phyloP scores from a whole-genome alignment of 108 stramenopile genomes.

The Nitzschia sp. region DNA sequence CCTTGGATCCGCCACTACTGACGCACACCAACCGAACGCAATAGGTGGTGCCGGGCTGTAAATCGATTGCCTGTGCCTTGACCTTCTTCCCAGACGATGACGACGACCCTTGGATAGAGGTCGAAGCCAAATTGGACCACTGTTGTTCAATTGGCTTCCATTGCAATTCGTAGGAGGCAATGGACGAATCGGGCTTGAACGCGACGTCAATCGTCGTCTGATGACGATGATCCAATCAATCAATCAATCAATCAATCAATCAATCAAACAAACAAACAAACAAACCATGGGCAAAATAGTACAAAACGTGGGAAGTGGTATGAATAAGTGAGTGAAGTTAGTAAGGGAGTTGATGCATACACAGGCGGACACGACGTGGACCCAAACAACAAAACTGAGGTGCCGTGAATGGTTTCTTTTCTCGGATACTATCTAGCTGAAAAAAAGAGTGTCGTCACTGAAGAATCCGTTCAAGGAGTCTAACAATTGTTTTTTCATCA shows the following conservation, averaged over 20 bases:
- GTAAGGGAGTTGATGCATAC: too few relatives aligned
- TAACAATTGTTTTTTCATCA: conserved; percentile 37
- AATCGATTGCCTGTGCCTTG: conserved; percentile 24
- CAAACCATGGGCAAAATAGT: too few relatives aligned
- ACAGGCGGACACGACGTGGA: too few relatives aligned
- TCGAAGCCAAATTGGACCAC: conserved; percentile 10
- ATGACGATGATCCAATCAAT: background rate
- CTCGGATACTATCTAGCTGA: conserved; percentile 73
- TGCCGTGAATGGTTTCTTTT: conserved; percentile 13
- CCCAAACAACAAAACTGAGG: too few relatives aligned
- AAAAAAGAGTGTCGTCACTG: conserved; percentile 17
- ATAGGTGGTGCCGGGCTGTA: conserved; percentile 58
- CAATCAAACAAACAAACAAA: too few relatives aligned
- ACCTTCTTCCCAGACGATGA: conserved; percentile 12
- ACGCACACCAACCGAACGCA: conserved; percentile 43
- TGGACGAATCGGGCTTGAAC: conserved; percentile 36
- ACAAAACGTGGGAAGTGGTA: background rate
- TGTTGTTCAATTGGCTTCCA: conserved; percentile 34
- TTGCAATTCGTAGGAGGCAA: conserved; percentile 40
- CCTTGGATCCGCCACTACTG: conserved; percentile 20
- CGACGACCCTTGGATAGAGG: background rate
- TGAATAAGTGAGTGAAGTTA: too few relatives aligned
- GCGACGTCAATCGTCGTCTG: conserved; percentile 46
- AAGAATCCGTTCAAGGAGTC: conserved; percentile 44
- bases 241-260: background rate